Evolutionary conservation across 1,284 basidiomycete genomes (phyloP), one percentile per base, ranked within the genome.

Genomic region (Sanghuangporus baumii): DNA sequence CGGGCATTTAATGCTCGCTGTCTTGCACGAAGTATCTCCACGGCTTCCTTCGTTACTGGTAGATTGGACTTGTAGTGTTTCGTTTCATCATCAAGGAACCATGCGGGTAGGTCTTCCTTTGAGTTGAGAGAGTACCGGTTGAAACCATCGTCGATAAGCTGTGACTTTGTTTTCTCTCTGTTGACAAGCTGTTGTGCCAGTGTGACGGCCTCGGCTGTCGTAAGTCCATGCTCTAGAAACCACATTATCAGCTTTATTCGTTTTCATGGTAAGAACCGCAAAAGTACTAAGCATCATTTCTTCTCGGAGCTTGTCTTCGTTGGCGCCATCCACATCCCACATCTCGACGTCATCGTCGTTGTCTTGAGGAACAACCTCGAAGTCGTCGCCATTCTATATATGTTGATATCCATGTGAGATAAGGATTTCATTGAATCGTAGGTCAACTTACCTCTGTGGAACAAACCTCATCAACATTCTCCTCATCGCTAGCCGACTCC

Each of bases 11-110:
- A 81, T 5, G 94, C 94, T 26, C 96, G 89, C 77, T 97, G 93
- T 72, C 91, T 93, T 16, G 92, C 94, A 40, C 93, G 87, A 41
- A 99, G 81, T 3, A 88, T 89, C 60, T 83, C 82, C 61, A 99
- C 81, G 5, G 97, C 97, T 74, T 99, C 97, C 75, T 98, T 99
- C 1, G 96, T 98, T 66, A 99, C 84, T 14, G 97, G 97, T 60
- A 99, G 81, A 74, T 99, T 99, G 65, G 92, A 79, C 72, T 94
- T 96, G 83, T 97, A 98, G 74, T 91, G 83, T 71, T 96, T 93
- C 50, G 86, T 77, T 76, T 99, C 97, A 71, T 99, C 97, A 70
- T 99, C 96, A 50, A 98, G 81, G 83, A 99, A 99, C 97, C 97
- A 99, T 0, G 86, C 75, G 0, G 97, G 97, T 8, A 99, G 84